These are phyloP conservation scores for Physcomitrium patens DNA, from an alignment of 225 moss, liverwort and hornwort species.

Conservation along the genomic window DNA sequence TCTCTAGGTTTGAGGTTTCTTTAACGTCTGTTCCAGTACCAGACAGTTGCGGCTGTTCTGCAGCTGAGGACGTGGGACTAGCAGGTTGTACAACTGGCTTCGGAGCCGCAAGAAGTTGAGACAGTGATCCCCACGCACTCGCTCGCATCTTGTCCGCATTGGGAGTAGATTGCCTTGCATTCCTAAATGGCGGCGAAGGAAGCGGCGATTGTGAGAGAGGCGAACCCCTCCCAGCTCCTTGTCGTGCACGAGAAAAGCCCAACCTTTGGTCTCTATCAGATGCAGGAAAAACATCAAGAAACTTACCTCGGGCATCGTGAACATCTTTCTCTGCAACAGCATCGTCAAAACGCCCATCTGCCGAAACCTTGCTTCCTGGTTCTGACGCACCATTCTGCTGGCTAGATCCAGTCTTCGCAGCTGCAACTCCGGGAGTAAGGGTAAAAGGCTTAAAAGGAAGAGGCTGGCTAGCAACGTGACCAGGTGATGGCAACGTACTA, in stretches of 20 bases:
- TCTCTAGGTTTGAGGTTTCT: not conserved
- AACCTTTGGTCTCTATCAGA: constrained; percentile 29
- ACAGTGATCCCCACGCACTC: constrained; percentile 43
- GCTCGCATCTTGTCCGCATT: constrained; percentile 41
- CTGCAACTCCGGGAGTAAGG: constrained; percentile 18
- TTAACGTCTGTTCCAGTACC: constrained; percentile 5
- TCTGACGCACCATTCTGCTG: constrained; percentile 29
- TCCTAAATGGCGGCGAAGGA: not conserved
- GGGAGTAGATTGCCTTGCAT: constrained; percentile 3
- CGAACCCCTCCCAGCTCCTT: constrained; percentile 32
- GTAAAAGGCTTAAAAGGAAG: constrained; percentile 51
- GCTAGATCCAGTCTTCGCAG: constrained; percentile 9
- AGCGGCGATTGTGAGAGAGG: constrained; percentile 17
- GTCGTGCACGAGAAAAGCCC: constrained; percentile 21
- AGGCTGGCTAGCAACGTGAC: constrained; percentile 28
- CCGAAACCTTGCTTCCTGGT: constrained; percentile 14
- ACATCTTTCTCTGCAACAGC: constrained; percentile 38
- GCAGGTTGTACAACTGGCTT: constrained; percentile 22
- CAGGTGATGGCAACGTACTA: constrained; percentile 27
- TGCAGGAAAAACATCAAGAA: constrained; percentile 27
- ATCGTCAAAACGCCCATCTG: constrained; percentile 58
- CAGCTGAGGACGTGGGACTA: constrained; percentile 15
- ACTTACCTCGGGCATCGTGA: constrained; percentile 29
- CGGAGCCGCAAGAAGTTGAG: constrained; percentile 43
- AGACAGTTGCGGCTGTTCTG: constrained; percentile 23